phyloP scores from a whole-genome alignment of 805 yeast species.

The Ogataea salicorniae region DNA sequence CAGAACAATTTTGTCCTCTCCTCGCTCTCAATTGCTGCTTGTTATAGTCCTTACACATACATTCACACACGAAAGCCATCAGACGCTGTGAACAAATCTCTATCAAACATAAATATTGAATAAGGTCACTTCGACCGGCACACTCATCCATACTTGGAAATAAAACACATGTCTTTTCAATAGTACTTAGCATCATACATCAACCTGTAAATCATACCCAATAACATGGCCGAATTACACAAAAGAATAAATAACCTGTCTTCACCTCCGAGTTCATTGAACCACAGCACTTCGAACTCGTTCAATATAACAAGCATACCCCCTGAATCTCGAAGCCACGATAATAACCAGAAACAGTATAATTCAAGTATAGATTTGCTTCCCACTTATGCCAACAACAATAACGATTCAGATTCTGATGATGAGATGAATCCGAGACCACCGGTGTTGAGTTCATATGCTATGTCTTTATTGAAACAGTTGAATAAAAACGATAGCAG shows the following conservation, averaged over 20 bases:
- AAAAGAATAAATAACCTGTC: slow-evolving; percentile 18
- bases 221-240: slow-evolving; percentile 21
- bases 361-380: neutral
- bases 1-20: too few species aligned
- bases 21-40: too few species aligned
- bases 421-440: slow-evolving; percentile 40
- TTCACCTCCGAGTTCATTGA: slow-evolving; percentile 7
- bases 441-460: slow-evolving; percentile 50
- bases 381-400: neutral
- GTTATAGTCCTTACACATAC: too few species aligned
- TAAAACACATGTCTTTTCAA: too few species aligned
- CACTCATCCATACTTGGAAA: too few species aligned
- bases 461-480: slow-evolving; percentile 43
- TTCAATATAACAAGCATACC: slow-evolving; percentile 15
- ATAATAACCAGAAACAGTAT: neutral
- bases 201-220: neutral
- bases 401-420: slow-evolving; percentile 3
- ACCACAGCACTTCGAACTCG: slow-evolving; percentile 14
- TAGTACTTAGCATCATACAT: too few species aligned
- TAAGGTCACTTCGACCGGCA: too few species aligned
- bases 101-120: too few species aligned
- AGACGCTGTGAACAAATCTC: too few species aligned
- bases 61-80: too few species aligned
- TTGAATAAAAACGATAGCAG: slow-evolving; percentile 12
- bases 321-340: slow-evolving; percentile 9